Evolutionary conservation across 2,329 filamentous ascomycete genomes (phyloP).

Genomic region (Xylariaceae sp.): DNA sequence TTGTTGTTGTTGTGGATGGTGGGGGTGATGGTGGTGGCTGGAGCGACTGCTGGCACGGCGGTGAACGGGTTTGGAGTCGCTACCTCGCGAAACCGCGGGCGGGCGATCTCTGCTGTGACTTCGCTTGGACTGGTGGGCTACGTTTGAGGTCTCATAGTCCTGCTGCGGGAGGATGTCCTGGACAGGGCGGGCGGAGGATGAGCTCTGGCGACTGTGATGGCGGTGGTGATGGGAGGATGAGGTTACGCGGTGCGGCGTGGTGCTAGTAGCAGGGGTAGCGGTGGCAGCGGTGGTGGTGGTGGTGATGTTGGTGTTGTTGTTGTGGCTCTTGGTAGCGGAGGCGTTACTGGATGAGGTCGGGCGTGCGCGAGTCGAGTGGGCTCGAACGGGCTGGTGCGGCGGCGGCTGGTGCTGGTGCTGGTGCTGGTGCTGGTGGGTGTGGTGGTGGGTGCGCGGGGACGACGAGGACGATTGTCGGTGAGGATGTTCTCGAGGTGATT

Average conservation of each 20-base stretch:
- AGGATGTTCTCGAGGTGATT: conserved; percentile 20
- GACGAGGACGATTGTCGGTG: conserved; percentile 13
- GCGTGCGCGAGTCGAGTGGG: conserved; percentile 31
- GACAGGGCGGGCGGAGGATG: conserved; percentile 34
- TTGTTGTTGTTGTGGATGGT: conserved; percentile 19
- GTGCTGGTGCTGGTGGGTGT: conserved; percentile 22
- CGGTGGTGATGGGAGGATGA: conserved; percentile 26
- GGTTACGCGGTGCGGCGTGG: conserved; percentile 17
- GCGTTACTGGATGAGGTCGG: conserved; percentile 16
- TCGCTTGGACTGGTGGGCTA: conserved; percentile 56
- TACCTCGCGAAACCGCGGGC: conserved; percentile 44
- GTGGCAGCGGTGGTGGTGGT: conserved; percentile 13
- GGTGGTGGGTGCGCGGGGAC: conserved; percentile 21
- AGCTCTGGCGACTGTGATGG: conserved; percentile 30
- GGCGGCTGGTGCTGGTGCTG: conserved; percentile 16
- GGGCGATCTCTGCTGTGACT: conserved; percentile 57
- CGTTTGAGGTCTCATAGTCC: conserved; percentile 66
- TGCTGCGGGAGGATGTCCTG: conserved; percentile 46
- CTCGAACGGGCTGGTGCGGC: conserved; percentile 19
- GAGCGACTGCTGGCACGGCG: conserved; percentile 45
- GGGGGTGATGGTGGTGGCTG: conserved; percentile 21
- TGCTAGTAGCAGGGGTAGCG: conserved; percentile 15
- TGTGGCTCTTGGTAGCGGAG: conserved; percentile 18
- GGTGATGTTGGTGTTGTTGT: conserved; percentile 10
- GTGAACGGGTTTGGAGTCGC: conserved; percentile 41